Conservation (phyloP, 2,329 filamentous ascomycete species). For the Ceratocystis eucalypticola region DNA sequence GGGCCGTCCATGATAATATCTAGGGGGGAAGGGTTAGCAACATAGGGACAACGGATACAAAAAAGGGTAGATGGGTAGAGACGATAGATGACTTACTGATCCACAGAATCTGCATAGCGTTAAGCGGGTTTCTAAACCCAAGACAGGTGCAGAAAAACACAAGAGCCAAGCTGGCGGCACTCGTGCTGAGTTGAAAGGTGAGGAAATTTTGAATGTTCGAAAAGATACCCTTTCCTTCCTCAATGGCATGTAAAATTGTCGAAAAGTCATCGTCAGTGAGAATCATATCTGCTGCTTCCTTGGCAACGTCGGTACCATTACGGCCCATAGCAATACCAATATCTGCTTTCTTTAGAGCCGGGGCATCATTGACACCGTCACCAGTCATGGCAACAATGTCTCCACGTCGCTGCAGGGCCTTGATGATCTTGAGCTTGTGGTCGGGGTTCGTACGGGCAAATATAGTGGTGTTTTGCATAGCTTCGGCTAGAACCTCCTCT, state of each 20-base stretch:
- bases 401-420: conserved; percentile 76
- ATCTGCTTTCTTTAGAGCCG: conserved; percentile 89
- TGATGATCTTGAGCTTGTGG: conserved; percentile 95
- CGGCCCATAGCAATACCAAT: conserved; percentile 97
- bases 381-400: conserved; percentile 99
- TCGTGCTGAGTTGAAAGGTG: conserved; percentile 95
- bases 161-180: conserved; percentile 78
- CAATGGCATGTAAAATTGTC: conserved; percentile 85
- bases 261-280: conserved; percentile 80
- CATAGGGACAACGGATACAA: neutral
- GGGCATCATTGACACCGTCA: conserved; percentile 94
- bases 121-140: conserved; percentile 88
- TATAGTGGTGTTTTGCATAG: conserved; percentile 79
- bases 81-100: conserved; percentile 59
- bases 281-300: conserved; percentile 91
- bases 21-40: conserved; percentile 29
- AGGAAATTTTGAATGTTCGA: conserved; percentile 99
- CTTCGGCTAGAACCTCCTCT: conserved; percentile 67
- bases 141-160: conserved; percentile 86
- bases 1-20: conserved; percentile 99
- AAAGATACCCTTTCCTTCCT: conserved; percentile 98
- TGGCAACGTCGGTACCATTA: conserved; percentile 90
- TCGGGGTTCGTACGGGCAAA: conserved; percentile 95
- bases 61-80: neutral
- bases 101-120: conserved; percentile 99